Evolutionary conservation across 805 yeast genomes (phyloP).

Genomic region (Candida maesae): DNA sequence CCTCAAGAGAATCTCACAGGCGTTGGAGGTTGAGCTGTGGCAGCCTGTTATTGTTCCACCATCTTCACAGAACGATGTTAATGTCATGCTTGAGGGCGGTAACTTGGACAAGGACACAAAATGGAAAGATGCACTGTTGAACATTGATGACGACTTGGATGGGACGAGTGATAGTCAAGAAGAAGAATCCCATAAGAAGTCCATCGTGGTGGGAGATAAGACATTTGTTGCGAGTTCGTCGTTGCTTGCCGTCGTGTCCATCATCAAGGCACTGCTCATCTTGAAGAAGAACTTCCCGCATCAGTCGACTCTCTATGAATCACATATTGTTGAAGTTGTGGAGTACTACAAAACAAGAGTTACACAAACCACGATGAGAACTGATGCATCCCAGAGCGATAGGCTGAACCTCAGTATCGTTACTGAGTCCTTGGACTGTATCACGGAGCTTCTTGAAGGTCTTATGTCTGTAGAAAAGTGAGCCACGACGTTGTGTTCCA

Average conservation of each 20-base stretch:
- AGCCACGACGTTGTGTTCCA: too few species aligned
- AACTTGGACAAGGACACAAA: conserved; percentile 39
- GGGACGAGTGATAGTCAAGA: conserved; percentile 5
- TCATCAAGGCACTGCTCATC: conserved; percentile 50
- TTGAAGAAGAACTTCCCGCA: conserved; percentile 56
- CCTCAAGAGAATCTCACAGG: conserved; percentile 41
- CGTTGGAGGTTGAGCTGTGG: conserved; percentile 75
- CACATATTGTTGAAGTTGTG: conserved; percentile 40
- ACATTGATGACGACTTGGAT: conserved; percentile 20
- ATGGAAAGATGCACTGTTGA: conserved; percentile 41
- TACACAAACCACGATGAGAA: conserved; percentile 24
- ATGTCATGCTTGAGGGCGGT: conserved; percentile 46
- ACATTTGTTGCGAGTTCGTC: conserved; percentile 59
- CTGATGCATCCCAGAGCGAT: conserved; percentile 20
- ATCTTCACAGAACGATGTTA: conserved; percentile 45
- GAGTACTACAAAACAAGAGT: conserved; percentile 49
- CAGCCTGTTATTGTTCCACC: conserved; percentile 58
- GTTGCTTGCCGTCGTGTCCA: conserved; percentile 34
- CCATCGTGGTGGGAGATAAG: conserved; percentile 47
- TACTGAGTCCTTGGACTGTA: conserved; percentile 40
- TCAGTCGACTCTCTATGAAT: conserved; percentile 36
- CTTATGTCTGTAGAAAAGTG: not conserved
- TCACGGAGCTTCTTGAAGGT: conserved; percentile 31
- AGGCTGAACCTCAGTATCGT: conserved; percentile 37
- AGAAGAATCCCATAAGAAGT: conserved; percentile 33